phyloP scores from a whole-genome alignment of 345 rosid genomes.

The Citrus sinensis region DNA sequence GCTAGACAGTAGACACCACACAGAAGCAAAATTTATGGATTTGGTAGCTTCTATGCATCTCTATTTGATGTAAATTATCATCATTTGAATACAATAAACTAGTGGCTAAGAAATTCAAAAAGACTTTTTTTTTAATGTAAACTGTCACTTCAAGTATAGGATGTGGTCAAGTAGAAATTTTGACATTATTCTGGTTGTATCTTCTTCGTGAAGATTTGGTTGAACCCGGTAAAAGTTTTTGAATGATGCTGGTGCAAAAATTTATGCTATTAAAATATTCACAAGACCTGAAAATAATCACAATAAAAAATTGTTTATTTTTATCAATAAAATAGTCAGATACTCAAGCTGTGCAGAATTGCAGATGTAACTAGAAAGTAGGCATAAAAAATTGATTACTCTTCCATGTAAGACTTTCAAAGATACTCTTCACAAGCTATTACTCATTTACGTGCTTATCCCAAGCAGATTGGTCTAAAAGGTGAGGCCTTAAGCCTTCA shows the following conservation, averaged over 20 bases:
- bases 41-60: not conserved
- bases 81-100: not conserved
- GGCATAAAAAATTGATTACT: not conserved
- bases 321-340: not conserved
- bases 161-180: not conserved
- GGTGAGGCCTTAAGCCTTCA: constrained; percentile 76
- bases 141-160: too few relatives aligned
- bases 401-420: not conserved
- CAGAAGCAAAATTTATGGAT: not conserved
- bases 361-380: not conserved
- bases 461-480: constrained; percentile 58
- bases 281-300: not conserved
- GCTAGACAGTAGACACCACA: not conserved
- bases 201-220: not conserved
- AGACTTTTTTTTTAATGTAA: not conserved
- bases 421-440: not conserved
- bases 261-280: not conserved
- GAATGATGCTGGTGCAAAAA: not conserved
- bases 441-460: not conserved
- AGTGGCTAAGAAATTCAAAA: not conserved
- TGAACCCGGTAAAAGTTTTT: not conserved
- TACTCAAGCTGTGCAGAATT: too few relatives aligned
- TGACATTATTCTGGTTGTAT: not conserved
- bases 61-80: not conserved
- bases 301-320: not conserved